Evolutionary conservation across 2,329 filamentous ascomycete species (phyloP).

Genomic region (Epichloe uncinata): DNA sequence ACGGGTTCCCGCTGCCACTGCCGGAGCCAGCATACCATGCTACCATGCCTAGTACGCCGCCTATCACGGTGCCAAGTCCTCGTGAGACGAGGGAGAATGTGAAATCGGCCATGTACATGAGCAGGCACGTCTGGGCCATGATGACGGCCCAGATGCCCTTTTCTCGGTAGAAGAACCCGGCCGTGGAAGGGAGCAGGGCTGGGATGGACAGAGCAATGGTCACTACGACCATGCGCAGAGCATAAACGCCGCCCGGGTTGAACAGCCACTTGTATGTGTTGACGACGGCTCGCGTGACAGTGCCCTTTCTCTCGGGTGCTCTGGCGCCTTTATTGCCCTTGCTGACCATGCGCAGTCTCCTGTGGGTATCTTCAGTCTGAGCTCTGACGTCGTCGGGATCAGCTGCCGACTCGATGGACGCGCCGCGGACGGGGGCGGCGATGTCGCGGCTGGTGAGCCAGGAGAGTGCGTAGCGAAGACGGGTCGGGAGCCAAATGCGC

Average conservation of each 20-base stretch:
- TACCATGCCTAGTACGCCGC: conserved; percentile 31
- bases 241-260: conserved; percentile 30
- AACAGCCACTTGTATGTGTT: conserved; percentile 27
- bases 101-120: conserved; percentile 38
- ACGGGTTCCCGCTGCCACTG: conserved; percentile 32
- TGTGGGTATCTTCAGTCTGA: conserved; percentile 21
- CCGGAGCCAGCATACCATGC: conserved; percentile 40
- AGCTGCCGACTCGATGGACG: conserved; percentile 7
- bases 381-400: conserved; percentile 14
- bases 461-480: conserved; percentile 23
- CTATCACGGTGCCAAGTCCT: conserved; percentile 29
- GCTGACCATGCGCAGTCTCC: conserved; percentile 22
- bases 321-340: conserved; percentile 11
- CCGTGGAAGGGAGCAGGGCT: conserved; percentile 25
- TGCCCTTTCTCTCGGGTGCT: conserved; percentile 6
- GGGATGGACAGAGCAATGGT: conserved; percentile 31
- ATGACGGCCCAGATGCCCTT: conserved; percentile 40
- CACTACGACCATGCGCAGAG: conserved; percentile 32
- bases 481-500: conserved; percentile 29
- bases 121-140: conserved; percentile 33
- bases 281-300: conserved; percentile 14
- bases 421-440: conserved; percentile 9
- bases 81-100: conserved; percentile 30
- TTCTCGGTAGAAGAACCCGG: conserved; percentile 37
- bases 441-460: conserved; percentile 22